phyloP scores from a whole-genome alignment of 805 yeast species.

The Starmerella sp. region DNA sequence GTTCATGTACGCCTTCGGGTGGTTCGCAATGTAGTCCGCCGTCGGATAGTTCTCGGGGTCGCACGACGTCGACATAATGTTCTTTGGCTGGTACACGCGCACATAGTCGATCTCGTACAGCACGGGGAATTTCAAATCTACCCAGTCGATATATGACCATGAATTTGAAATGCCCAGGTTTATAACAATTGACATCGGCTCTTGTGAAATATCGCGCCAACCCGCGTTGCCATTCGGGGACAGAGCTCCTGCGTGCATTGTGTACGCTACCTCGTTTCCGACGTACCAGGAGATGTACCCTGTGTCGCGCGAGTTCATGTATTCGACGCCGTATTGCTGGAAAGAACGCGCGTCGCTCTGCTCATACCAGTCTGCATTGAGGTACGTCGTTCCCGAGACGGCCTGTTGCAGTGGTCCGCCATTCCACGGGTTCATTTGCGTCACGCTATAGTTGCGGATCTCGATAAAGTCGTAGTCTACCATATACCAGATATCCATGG shows the following conservation, averaged over 20 bases:
- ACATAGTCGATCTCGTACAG: slow-evolving; percentile 72
- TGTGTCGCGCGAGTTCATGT: slow-evolving; percentile 38
- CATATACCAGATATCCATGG: slow-evolving; percentile 85
- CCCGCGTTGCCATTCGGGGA: slow-evolving; percentile 87
- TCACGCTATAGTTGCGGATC: slow-evolving; percentile 53
- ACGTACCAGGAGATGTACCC: slow-evolving; percentile 84
- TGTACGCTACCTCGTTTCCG: slow-evolving; percentile 66
- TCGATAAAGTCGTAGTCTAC: slow-evolving; percentile 78
- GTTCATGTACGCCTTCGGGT: slow-evolving; percentile 56
- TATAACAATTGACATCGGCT: slow-evolving; percentile 83
- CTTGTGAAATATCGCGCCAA: slow-evolving; percentile 69
- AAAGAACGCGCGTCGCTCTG: slow-evolving; percentile 38
- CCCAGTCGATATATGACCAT: slow-evolving; percentile 94
- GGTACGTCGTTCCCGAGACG: slow-evolving; percentile 65
- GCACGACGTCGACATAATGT: slow-evolving; percentile 53
- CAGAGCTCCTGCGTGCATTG: slow-evolving; percentile 60
- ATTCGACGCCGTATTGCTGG: slow-evolving; percentile 74
- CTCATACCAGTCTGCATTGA: slow-evolving; percentile 78
- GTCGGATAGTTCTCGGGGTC: slow-evolving; percentile 86
- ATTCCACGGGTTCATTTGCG: slow-evolving; percentile 73
- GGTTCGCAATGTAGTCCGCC: slow-evolving; percentile 62
- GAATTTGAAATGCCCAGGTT: slow-evolving; percentile 82
- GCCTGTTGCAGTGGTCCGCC: slow-evolving; percentile 96
- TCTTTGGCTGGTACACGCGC: slow-evolving; percentile 75
- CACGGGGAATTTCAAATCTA: slow-evolving; percentile 59